These are phyloP conservation scores for Tremella yokohamensis DNA, from an alignment of 768 basidiomycete species.

Conservation along the genomic window DNA sequence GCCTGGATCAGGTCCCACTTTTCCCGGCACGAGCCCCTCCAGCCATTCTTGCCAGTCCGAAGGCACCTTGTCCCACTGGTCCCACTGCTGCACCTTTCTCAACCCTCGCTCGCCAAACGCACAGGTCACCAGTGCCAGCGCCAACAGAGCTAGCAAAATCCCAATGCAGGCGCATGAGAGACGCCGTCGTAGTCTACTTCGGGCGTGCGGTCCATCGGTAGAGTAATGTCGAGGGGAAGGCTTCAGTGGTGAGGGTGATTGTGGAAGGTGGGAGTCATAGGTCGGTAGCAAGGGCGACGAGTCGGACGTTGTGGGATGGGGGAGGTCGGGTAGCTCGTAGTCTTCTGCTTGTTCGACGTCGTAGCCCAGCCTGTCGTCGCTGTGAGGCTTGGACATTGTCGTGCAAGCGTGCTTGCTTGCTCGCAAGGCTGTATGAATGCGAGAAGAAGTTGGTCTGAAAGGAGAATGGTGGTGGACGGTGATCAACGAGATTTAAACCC, in stretches of 20 bases:
- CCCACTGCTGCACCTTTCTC: constrained; percentile 18
- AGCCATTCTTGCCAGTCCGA: constrained; percentile 40
- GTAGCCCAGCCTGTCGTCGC: too few relatives aligned
- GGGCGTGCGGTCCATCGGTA: constrained; percentile 7
- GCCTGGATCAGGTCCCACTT: constrained; percentile 18
- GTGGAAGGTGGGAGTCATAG: constrained; percentile 19
- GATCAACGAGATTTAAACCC: too few relatives aligned
- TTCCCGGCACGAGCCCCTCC: constrained; percentile 19
- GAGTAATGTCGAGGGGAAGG: neutral
- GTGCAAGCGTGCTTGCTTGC: too few relatives aligned
- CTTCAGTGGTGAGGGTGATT: too few relatives aligned
- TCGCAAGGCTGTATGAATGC: too few relatives aligned
- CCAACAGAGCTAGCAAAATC: constrained; percentile 21
- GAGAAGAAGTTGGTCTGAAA: too few relatives aligned
- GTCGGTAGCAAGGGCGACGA: constrained; percentile 30
- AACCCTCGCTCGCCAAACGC: constrained; percentile 19
- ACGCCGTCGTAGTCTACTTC: constrained; percentile 13
- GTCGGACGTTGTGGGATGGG: constrained; percentile 16
- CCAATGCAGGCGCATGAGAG: constrained; percentile 25
- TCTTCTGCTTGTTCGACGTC: constrained; percentile 21
- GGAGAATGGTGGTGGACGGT: too few relatives aligned
- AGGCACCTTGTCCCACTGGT: constrained; percentile 33
- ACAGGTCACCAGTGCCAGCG: constrained; percentile 26
- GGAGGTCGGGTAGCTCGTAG: constrained; percentile 28
- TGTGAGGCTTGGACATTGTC: too few relatives aligned